Base-by-base conservation (phyloP, 306 rosid genomes). In the Aeschynomene evenia region DNA sequence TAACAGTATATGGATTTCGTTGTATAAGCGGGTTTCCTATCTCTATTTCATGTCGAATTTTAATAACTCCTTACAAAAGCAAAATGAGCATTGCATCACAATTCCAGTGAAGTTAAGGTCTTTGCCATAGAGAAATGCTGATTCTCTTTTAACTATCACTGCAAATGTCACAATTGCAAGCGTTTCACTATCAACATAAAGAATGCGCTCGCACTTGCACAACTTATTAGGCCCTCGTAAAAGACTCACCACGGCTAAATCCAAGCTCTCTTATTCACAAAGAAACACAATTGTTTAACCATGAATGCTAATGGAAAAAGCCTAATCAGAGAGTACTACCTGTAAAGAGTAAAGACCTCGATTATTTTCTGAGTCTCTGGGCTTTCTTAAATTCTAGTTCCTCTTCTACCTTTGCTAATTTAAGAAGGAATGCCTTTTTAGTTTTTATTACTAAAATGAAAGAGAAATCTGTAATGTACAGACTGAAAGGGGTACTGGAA, bases 371-470 rank as follows among this genome's bases (percentile, higher is more conserved):
- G 54, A 53, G 45, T 24, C 53, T 72, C 77, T 59, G 40, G 5
- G 18, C 72, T 81, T 66, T 83, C 37, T 71, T 75, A 66, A 68
- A 77, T 66, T 79, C n/a, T n/a, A n/a, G n/a, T 81, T 68, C 51
- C 76, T 51, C 58, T 77, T 67, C 52, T 79, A 45, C 77, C 70
- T 46, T 59, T 78, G 77, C 62, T 79, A 66, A 75, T 71, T 22
- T 65, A 73, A 4, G 76, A 54, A 16, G 80, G 50, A 59, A 57
- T 66, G 70, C 75, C 79, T 73, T 84, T 80, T n/a, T n/a, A n/a
- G n/a, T n/a, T n/a, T n/a, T n/a, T n/a, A n/a, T n/a, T 50, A 79
- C 56, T 46, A 70, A 70, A 71, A 87, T 74, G 40, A 77, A 79
- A 61, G 83, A 70, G 66, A 53, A 80, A 77, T 79, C 86, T 75